Evolutionary conservation across 2,329 filamentous ascomycete species (phyloP), one percentile per base, ranked within the genome.

Genomic region (Nothophoma quercina): DNA sequence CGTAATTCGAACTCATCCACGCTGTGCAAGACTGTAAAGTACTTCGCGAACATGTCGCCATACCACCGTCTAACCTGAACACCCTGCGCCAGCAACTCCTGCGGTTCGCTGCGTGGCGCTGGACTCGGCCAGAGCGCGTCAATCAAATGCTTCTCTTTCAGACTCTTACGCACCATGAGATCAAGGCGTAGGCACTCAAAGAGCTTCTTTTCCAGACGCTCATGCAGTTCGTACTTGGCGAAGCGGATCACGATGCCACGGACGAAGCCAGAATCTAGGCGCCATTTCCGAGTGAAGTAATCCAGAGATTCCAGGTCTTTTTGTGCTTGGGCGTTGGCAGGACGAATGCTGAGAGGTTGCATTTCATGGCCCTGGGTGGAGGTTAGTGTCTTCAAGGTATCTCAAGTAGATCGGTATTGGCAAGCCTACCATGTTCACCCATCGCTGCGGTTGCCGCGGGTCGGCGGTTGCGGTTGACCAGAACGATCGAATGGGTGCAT

Each of bases 11-110:
- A 73, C 9, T 71, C 62, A 4, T 72, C 70, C 8, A 73, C 44
- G 0, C 65, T 62, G 25, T 65, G 67, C 22, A 74, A 54, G 13
- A 62, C 55, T 4, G 50, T 59, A 45, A 74, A 74, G 50, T 74
- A 74, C 53, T 73, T 74, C 13, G 62, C 55, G 34, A 73, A 73
- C 71, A 74, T 74, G 42, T 73, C 70, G 23, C 70, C 70, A 49
- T 72, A 74, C 70, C 70, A 74, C 26, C 60, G 57, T 8, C 71
- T 53, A 1, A 72, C 68, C 39, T 70, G 65, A 1, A 71, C 66
- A 23, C 70, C 71, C 23, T 73, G 70, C 9, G 66, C 55, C 7
- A 72, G 43, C 26, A 71, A 16, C 25, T 71, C 70, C 7, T 64
- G 59, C 4, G 63, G 43, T 2, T 70, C 48, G 21, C 62, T 65